Percentiles rank a stretch among this genome's conserved stretches.
phyloP scores from a whole-genome alignment of 768 basidiomycete genomes.

The Phanerochaete sordida region DNA sequence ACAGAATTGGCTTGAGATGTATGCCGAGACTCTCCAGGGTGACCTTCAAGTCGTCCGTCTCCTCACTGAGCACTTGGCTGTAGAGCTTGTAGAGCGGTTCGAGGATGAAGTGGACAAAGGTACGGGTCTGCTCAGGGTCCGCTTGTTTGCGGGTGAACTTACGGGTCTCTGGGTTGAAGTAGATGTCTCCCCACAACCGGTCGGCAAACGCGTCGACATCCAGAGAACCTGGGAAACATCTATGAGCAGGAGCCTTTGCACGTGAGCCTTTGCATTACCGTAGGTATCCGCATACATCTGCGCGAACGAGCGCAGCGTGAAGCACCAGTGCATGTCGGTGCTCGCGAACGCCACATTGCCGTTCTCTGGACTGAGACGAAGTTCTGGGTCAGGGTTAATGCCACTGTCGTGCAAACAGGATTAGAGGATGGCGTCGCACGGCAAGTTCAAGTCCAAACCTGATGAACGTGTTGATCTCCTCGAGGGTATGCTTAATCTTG shows the following conservation, averaged over 20 bases:
- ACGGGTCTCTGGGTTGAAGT: constrained; percentile 78
- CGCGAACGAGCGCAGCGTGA: constrained; percentile 91
- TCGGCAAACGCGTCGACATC: constrained; percentile 85
- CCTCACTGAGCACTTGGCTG: constrained; percentile 90
- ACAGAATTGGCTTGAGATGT: constrained; percentile 86
- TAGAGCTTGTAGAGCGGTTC: constrained; percentile 98
- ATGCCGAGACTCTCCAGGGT: constrained; percentile 81
- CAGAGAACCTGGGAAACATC: constrained; percentile 50
- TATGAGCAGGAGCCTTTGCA: not conserved
- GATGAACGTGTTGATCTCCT: constrained; percentile 96
- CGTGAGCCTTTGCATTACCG: constrained; percentile 41
- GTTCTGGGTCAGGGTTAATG: constrained; percentile 85
- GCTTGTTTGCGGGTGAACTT: constrained; percentile 86
- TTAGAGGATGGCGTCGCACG: not conserved
- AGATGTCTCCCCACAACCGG: constrained; percentile 97
- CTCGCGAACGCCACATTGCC: constrained; percentile 98
- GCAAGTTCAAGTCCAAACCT: constrained; percentile 45
- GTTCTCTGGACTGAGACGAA: constrained; percentile 88
- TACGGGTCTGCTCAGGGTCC: constrained; percentile 75
- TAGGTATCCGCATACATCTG: constrained; percentile 95
- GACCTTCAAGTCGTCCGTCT: constrained; percentile 79
- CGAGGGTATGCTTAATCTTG: constrained; percentile 98
- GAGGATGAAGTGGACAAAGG: constrained; percentile 94
- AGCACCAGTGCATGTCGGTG: constrained; percentile 97
- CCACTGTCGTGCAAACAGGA: constrained; percentile 38